Evolutionary conservation across 768 basidiomycete species (phyloP).

Genomic region (Xerocomus brunneocitrinus): DNA sequence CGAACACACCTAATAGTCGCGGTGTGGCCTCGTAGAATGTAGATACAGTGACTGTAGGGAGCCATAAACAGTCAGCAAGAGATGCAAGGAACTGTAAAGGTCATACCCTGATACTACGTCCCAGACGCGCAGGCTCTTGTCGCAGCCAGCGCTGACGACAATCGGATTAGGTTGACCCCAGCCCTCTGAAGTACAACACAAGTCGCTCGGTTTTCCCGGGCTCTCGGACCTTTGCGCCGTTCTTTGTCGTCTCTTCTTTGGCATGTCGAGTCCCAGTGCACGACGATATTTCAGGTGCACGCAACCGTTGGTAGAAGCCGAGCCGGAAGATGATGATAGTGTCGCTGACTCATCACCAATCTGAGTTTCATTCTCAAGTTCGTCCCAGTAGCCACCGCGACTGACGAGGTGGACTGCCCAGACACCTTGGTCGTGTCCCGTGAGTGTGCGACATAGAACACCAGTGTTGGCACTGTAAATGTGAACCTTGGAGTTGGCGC

Average conservation of each 20-base stretch:
- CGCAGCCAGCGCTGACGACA: constrained; percentile 90
- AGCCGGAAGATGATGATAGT: neutral
- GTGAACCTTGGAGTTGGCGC: constrained; percentile 81
- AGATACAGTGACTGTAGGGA: constrained; percentile 54
- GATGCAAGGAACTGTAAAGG: neutral
- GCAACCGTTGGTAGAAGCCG: constrained; percentile 18
- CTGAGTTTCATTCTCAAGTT: constrained; percentile 8
- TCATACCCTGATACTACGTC: constrained; percentile 79
- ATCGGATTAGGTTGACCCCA: constrained; percentile 86
- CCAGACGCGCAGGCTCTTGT: constrained; percentile 90
- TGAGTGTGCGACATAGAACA: constrained; percentile 67
- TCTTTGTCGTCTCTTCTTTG: constrained; percentile 22
- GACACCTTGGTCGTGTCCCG: constrained; percentile 86
- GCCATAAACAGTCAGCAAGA: constrained; percentile 2
- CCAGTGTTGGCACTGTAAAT: constrained; percentile 81
- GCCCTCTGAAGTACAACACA: constrained; percentile 68
- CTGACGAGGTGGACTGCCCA: constrained; percentile 85
- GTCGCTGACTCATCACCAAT: constrained; percentile 5
- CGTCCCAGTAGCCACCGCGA: constrained; percentile 49
- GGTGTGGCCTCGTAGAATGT: constrained; percentile 77
- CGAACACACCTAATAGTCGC: constrained; percentile 91
- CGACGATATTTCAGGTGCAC: constrained; percentile 37
- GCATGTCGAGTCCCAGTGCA: constrained; percentile 45
- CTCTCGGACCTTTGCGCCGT: constrained; percentile 6
- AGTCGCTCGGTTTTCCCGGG: constrained; percentile 42